These are phyloP conservation scores for Phytophthora fragariaefolia DNA, from an alignment of 352 stramenopile species.

Conservation along the genomic window DNA sequence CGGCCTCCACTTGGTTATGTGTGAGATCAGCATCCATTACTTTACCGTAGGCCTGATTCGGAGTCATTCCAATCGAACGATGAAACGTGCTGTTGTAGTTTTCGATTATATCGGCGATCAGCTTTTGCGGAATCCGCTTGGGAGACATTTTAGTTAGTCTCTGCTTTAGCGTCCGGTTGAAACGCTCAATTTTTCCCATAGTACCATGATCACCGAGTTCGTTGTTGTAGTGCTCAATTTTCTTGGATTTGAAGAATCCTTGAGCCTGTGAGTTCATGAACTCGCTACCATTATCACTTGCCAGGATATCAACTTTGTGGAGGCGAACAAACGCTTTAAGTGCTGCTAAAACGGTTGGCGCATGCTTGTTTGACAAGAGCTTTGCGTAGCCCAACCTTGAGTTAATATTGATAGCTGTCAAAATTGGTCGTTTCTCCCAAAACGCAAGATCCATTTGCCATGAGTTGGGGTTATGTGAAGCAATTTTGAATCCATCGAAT, in stretches of 20 bases:
- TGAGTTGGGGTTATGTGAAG: slow-evolving; percentile 16
- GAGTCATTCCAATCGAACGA: no score
- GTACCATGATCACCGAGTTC: no score
- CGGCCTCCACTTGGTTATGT: no score
- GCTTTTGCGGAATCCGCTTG: slow-evolving; percentile 25
- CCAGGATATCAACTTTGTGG: slow-evolving; percentile 36
- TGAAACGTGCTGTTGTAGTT: slow-evolving; percentile 47
- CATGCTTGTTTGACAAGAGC: slow-evolving; percentile 40
- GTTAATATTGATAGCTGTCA: slow-evolving; percentile 45
- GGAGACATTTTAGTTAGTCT: slow-evolving; percentile 29
- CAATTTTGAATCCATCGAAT: slow-evolving; percentile 5
- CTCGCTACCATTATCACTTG: slow-evolving; percentile 40
- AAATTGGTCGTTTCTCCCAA: slow-evolving; percentile 25
- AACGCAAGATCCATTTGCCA: slow-evolving; percentile 19
- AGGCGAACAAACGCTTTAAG: slow-evolving; percentile 33
- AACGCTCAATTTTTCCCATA: neutral
- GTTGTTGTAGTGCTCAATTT: no score
- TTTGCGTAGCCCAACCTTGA: slow-evolving; percentile 41
- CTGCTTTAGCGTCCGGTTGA: slow-evolving; percentile 17
- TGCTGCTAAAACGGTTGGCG: slow-evolving; percentile 28
- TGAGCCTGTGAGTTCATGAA: slow-evolving; percentile 40
- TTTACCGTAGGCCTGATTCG: no score
- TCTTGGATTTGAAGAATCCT: no score
- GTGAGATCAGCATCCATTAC: no score
- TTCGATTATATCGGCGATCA: slow-evolving; percentile 29